phyloP scores from a whole-genome alignment of 169 alveolate genomes.

The Cryptosporidium ryanae region DNA sequence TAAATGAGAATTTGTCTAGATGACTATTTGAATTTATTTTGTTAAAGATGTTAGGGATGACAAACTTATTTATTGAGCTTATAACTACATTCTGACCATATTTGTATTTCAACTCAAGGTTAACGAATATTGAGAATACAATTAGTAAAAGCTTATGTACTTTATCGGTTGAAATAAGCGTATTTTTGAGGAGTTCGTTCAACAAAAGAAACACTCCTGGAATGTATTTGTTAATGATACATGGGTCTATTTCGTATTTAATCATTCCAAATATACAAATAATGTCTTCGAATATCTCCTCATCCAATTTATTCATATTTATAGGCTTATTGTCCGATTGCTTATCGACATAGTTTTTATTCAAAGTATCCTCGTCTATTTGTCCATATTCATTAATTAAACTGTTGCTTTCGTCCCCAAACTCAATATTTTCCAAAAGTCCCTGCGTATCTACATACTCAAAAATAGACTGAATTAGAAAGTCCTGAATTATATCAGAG shows the following conservation, averaged over 20 bases:
- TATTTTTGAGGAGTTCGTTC: conserved; percentile 33
- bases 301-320: conserved; percentile 22
- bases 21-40: conserved; percentile 22
- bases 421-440: conserved; percentile 14
- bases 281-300: conserved; percentile 9
- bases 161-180: conserved; percentile 10
- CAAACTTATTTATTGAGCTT: conserved; percentile 8
- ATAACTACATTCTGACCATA: conserved; percentile 18
- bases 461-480: conserved; percentile 38
- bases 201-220: conserved; percentile 32
- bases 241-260: conserved; percentile 31
- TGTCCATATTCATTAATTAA: not conserved
- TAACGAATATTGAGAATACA: not conserved
- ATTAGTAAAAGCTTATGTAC: not conserved
- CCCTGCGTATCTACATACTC: conserved; percentile 67
- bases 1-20: conserved; percentile 28
- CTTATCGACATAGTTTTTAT: not conserved
- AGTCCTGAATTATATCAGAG: conserved; percentile 37
- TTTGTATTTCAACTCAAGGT: conserved; percentile 4
- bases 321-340: conserved; percentile 12
- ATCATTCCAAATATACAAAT: conserved; percentile 9
- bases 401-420: not conserved
- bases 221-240: conserved; percentile 37
- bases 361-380: not conserved
- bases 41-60: conserved; percentile 31